Conservation (phyloP, 345 rosid genomes). For the Mallotus nudiflorus region DNA sequence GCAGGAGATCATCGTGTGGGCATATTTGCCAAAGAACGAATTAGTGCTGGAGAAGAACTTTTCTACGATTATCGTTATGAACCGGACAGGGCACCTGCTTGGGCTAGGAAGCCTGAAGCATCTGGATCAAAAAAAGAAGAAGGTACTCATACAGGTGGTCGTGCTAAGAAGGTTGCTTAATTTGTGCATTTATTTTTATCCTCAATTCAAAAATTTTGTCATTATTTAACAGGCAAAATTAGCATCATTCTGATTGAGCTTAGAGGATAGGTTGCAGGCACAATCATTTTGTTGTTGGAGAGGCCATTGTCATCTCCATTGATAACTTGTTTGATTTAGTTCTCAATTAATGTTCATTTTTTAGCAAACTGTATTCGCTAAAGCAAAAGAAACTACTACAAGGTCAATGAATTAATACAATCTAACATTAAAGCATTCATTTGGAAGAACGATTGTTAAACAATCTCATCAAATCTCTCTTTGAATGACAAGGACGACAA, state of each 20-base stretch:
- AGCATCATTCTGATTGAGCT: slow-evolving; percentile 35
- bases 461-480: background rate
- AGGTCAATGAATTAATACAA: slow-evolving; percentile 11
- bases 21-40: slow-evolving; percentile 93
- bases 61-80: slow-evolving; percentile 96
- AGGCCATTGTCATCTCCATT: slow-evolving; percentile 43
- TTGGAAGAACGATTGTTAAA: background rate
- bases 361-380: slow-evolving; percentile 8
- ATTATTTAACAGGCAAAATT: slow-evolving; percentile 36
- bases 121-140: slow-evolving; percentile 86
- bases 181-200: slow-evolving; percentile 20
- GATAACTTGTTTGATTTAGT: slow-evolving; percentile 23
- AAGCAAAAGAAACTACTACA: slow-evolving; percentile 1
- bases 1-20: slow-evolving; percentile 98
- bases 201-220: slow-evolving; percentile 11
- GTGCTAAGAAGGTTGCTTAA: slow-evolving; percentile 95
- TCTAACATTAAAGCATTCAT: slow-evolving; percentile 9
- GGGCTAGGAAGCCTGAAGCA: slow-evolving; percentile 96
- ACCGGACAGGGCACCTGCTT: slow-evolving; percentile 95
- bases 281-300: slow-evolving; percentile 31
- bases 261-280: slow-evolving; percentile 21
- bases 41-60: slow-evolving; percentile 84
- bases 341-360: slow-evolving; percentile 23
- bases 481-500: no score
- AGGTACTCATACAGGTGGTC: slow-evolving; percentile 71